These are phyloP conservation scores for Saccharomycopsis hybrid DNA, from an alignment of 1,139 yeast species.

Conservation along the genomic window DNA sequence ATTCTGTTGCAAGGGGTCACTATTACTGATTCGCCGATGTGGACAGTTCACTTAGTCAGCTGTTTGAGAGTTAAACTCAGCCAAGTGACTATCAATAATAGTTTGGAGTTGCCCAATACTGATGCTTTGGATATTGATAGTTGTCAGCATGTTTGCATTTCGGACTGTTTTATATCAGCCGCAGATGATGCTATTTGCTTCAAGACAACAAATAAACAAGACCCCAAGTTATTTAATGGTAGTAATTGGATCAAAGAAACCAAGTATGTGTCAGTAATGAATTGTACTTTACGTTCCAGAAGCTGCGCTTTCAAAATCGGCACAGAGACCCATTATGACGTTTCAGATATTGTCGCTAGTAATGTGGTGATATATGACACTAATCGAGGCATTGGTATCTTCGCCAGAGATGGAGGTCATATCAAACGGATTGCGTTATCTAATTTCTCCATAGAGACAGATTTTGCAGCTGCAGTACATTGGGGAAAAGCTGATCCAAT, in stretches of 20 bases:
- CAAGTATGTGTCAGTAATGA: slow-evolving; percentile 2
- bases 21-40: slow-evolving; percentile 15
- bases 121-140: slow-evolving; percentile 17
- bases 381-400: slow-evolving; percentile 14
- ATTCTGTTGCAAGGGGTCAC: slow-evolving; percentile 5
- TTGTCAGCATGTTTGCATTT: slow-evolving; percentile 12
- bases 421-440: slow-evolving; percentile 5
- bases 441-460: slow-evolving; percentile 9
- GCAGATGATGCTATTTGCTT: slow-evolving; percentile 17
- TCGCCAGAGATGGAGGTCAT: slow-evolving; percentile 14
- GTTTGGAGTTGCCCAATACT: slow-evolving; percentile 17
- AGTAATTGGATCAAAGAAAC: slow-evolving; percentile 2
- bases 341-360: slow-evolving; percentile 4
- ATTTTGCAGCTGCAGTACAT: slow-evolving; percentile 13
- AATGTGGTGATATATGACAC: slow-evolving; percentile 9
- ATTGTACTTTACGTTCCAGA: slow-evolving; percentile 10
- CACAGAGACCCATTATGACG: slow-evolving; percentile 15
- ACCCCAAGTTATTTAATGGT: not conserved
- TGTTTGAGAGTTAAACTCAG: slow-evolving; percentile 1
- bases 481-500: slow-evolving; percentile 18
- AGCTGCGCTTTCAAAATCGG: slow-evolving; percentile 16
- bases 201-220: slow-evolving; percentile 9
- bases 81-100: slow-evolving; percentile 8
- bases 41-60: slow-evolving; percentile 16
- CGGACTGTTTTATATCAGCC: slow-evolving; percentile 14